Evolutionary conservation across 148 eudicot genomes (phyloP).

Genomic region (Rhododendron henanense): DNA sequence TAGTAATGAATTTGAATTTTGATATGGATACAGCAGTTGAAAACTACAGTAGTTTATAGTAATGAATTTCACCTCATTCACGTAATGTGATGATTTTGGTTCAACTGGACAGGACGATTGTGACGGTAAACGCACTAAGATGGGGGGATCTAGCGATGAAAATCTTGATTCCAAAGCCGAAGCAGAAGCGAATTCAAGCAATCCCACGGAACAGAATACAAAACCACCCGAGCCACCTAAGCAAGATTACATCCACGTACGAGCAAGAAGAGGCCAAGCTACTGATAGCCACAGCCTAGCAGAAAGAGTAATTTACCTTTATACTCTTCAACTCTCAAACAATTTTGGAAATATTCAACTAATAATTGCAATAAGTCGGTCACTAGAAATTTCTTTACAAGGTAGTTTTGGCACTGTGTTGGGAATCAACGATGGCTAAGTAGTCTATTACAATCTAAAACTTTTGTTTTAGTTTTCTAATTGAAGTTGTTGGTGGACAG

Average conservation of each 20-base stretch:
- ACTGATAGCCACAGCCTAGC: constrained; percentile 97
- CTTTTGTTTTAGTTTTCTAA: neutral
- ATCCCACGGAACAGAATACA: constrained; percentile 34
- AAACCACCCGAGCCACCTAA: constrained; percentile 60
- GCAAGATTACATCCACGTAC: constrained; percentile 91
- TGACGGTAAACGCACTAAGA: constrained; percentile 64
- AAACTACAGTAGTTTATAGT: too few relatives aligned
- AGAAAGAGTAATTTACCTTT: constrained; percentile 61
- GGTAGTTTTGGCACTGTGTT: neutral
- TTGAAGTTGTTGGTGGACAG: constrained; percentile 33
- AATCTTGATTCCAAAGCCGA: constrained; percentile 45
- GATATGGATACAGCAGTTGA: neutral
- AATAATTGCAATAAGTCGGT: neutral
- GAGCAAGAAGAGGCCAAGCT: constrained; percentile 99
- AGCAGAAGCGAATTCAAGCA: constrained; percentile 48
- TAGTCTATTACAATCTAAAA: neutral
- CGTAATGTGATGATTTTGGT: neutral
- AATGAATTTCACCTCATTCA: neutral
- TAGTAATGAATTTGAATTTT: neutral
- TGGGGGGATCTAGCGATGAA: constrained; percentile 40
- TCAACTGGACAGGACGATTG: constrained; percentile 49
- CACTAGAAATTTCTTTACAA: neutral
- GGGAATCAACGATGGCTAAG: neutral
- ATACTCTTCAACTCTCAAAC: neutral
- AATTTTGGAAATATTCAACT: neutral